A percentile compares a stretch with the other conserved stretches of the same genome.
These are phyloP conservation scores for Ophiostoma sp. DNA, from an alignment of 2,329 filamentous ascomycete genomes.

Conservation along the genomic window DNA sequence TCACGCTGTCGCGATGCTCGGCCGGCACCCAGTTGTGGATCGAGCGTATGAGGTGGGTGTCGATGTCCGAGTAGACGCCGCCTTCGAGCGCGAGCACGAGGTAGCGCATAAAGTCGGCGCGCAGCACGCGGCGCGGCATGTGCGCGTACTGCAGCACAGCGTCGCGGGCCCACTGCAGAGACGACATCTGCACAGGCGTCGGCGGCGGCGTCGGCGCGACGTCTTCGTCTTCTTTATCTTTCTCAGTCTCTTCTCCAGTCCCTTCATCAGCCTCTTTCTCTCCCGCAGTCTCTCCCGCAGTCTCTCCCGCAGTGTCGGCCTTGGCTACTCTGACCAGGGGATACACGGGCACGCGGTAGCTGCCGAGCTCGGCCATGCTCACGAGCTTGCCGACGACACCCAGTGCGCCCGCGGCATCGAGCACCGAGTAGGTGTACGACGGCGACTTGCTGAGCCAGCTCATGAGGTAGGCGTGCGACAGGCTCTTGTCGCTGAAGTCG, in stretches of 20 bases:
- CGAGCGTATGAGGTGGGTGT: slow-evolving; percentile 46
- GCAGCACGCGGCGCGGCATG: slow-evolving; percentile 26
- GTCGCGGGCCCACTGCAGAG: slow-evolving; percentile 20
- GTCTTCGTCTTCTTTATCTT: not conserved
- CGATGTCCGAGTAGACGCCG: slow-evolving; percentile 53
- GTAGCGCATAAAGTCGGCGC: slow-evolving; percentile 31
- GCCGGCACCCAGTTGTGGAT: slow-evolving; percentile 36
- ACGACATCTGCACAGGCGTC: not conserved
- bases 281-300: not conserved
- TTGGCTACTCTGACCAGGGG: not conserved
- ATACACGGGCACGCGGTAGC: slow-evolving; percentile 16
- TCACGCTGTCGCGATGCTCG: slow-evolving; percentile 24
- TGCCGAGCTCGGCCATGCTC: slow-evolving; percentile 20
- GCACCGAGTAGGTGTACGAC: slow-evolving; percentile 27
- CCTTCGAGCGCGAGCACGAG: slow-evolving; percentile 32
- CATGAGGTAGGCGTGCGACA: slow-evolving; percentile 19
- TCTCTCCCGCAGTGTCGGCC: not conserved
- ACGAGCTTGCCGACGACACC: slow-evolving; percentile 25
- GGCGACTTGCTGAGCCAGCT: slow-evolving; percentile 26
- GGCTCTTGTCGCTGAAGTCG: slow-evolving; percentile 19
- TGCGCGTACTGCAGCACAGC: slow-evolving; percentile 23
- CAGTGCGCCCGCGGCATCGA: slow-evolving; percentile 26
- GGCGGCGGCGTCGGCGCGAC: not conserved
- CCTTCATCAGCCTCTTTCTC: not conserved
- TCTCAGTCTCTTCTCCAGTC: not conserved